phyloP scores from a whole-genome alignment of 352 stramenopile species.

The Phytophthora pisi region DNA sequence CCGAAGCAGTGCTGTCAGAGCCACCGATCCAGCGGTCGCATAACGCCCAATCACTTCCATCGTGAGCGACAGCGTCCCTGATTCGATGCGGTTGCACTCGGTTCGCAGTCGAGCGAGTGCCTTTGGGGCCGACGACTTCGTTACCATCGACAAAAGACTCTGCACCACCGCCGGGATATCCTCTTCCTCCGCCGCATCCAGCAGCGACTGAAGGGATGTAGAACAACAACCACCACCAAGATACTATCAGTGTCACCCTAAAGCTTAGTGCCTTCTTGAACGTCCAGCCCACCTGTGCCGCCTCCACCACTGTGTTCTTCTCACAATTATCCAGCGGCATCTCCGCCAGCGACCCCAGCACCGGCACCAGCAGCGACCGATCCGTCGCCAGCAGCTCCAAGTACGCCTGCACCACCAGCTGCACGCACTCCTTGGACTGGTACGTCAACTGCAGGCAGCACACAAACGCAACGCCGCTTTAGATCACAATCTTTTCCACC shows the following conservation, averaged over 20 bases:
- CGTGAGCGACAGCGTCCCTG: slow-evolving; percentile 55
- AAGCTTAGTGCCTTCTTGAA: background rate
- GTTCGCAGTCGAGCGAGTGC: slow-evolving; percentile 59
- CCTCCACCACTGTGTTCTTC: slow-evolving; percentile 69
- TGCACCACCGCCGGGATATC: slow-evolving; percentile 81
- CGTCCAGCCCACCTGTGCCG: slow-evolving; percentile 50
- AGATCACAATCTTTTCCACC: background rate
- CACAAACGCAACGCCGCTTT: background rate
- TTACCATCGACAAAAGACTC: slow-evolving; percentile 79
- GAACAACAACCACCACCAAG: background rate
- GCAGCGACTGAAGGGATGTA: slow-evolving; percentile 45
- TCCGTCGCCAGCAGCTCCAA: slow-evolving; percentile 81
- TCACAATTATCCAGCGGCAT: slow-evolving; percentile 66
- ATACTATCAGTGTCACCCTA: background rate
- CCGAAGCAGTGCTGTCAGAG: slow-evolving; percentile 52
- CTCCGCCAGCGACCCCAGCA: slow-evolving; percentile 79
- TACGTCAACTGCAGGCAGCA: slow-evolving; percentile 65
- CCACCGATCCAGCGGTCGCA: slow-evolving; percentile 54
- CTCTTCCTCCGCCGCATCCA: slow-evolving; percentile 79
- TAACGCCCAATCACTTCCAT: slow-evolving; percentile 75
- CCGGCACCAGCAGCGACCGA: slow-evolving; percentile 72
- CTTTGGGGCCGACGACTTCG: slow-evolving; percentile 46
- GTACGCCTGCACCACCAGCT: slow-evolving; percentile 77
- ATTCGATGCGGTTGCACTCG: slow-evolving; percentile 66
- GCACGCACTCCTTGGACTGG: slow-evolving; percentile 79